Evolutionary conservation across 2,329 filamentous ascomycete genomes (phyloP).

Genomic region (Cercospora sesami): DNA sequence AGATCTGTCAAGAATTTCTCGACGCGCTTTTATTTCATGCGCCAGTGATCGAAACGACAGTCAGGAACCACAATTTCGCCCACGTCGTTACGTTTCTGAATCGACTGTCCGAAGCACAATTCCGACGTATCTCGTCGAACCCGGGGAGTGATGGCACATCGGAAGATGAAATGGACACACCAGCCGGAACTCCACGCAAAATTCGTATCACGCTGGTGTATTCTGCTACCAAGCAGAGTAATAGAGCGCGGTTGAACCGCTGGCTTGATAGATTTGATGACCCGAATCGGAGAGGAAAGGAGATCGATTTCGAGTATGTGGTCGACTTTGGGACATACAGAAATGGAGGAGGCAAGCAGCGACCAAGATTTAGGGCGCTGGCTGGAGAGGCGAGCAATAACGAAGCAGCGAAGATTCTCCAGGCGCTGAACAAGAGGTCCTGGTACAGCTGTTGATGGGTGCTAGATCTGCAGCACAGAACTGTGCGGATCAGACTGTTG

Average conservation of each 20-base stretch:
- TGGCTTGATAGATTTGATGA: slow-evolving; percentile 20
- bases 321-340: slow-evolving; percentile 7
- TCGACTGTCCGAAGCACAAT: slow-evolving; percentile 14
- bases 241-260: slow-evolving; percentile 9
- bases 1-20: slow-evolving; percentile 16
- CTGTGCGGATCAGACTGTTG: neutral
- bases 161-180: neutral
- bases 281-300: slow-evolving; percentile 6
- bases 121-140: neutral
- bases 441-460: neutral
- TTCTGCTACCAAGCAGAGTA: slow-evolving; percentile 8
- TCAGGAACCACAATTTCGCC: slow-evolving; percentile 15
- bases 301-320: slow-evolving; percentile 15
- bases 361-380: slow-evolving; percentile 1
- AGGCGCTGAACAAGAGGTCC: neutral
- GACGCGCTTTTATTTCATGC: slow-evolving; percentile 14
- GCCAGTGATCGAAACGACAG: slow-evolving; percentile 9
- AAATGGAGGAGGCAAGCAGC: slow-evolving; percentile 12
- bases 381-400: neutral
- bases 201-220: slow-evolving; percentile 14
- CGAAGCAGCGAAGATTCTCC: neutral
- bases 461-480: neutral
- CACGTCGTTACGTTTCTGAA: slow-evolving; percentile 20
- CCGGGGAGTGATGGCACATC: neutral
- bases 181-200: neutral